Evolutionary conservation across 1,284 basidiomycete species (phyloP).

Genomic region (Puccinia coronata): DNA sequence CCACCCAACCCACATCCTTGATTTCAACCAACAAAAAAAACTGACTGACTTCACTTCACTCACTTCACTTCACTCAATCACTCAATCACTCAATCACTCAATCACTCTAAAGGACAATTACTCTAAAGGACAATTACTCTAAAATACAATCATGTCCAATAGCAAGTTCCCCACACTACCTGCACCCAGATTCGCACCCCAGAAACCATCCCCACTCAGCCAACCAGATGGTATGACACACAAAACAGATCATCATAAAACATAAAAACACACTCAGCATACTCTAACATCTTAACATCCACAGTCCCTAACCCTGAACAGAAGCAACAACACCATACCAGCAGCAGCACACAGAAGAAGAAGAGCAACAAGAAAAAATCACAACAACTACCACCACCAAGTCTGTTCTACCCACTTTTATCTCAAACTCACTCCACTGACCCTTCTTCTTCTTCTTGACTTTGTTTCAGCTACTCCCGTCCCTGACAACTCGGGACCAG

Average conservation of each 20-base stretch:
- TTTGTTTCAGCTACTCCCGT: too few relatives aligned
- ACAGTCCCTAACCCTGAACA: too few relatives aligned
- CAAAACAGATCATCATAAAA: neutral
- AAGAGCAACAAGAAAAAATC: neutral
- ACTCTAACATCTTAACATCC: too few relatives aligned
- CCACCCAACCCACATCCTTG: too few relatives aligned
- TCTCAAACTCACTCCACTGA: neutral
- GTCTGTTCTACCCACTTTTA: neutral
- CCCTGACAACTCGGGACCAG: conserved; percentile 16
- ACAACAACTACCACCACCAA: neutral
- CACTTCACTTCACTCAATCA: too few relatives aligned
- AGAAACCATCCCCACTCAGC: conserved; percentile 44
- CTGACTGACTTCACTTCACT: too few relatives aligned
- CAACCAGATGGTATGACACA: conserved; percentile 36
- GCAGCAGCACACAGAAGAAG: neutral
- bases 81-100: neutral
- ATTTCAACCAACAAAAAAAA: too few relatives aligned
- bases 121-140: too few relatives aligned
- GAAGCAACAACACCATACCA: neutral
- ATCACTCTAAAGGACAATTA: too few relatives aligned
- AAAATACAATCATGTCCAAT: conserved; percentile 14
- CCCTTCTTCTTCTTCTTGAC: neutral
- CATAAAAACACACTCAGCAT: too few relatives aligned
- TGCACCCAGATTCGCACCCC: conserved; percentile 45
- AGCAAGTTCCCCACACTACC: conserved; percentile 40